These are phyloP conservation scores for Sporisorium reilianum DNA, from an alignment of 1,284 basidiomycete species.

Conservation along the genomic window DNA sequence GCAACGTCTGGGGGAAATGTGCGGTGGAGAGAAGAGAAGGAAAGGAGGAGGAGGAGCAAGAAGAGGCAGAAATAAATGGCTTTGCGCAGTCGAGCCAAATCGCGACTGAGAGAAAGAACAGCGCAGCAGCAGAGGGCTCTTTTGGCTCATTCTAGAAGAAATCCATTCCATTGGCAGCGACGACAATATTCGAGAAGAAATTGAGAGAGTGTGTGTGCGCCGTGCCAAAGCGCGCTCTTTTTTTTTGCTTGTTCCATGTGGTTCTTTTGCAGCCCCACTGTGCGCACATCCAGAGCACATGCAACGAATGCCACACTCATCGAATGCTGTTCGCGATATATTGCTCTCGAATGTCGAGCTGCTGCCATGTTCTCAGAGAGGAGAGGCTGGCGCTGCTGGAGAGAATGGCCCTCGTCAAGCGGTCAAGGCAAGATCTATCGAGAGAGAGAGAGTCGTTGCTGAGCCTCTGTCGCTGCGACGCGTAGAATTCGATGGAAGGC, in stretches of 20 bases:
- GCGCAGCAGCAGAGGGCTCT: background rate
- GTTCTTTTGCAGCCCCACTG: conserved; percentile 26
- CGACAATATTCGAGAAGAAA: conserved; percentile 12
- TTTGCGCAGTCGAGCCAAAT: conserved; percentile 32
- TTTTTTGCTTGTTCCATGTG: conserved; percentile 16
- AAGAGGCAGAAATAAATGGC: conserved; percentile 38
- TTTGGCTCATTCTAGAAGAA: conserved; percentile 21
- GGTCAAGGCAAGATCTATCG: too few species aligned
- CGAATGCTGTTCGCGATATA: too few species aligned
- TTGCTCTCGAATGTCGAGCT: too few species aligned
- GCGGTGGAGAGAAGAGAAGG: conserved; percentile 19
- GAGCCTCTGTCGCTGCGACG: background rate
- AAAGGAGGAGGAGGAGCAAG: background rate
- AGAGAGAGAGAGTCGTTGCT: background rate
- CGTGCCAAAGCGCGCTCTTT: background rate
- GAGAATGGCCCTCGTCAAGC: too few species aligned
- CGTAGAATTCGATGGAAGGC: conserved; percentile 51
- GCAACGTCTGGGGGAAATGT: conserved; percentile 30
- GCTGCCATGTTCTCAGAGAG: too few species aligned
- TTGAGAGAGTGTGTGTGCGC: too few species aligned
- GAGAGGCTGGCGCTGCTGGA: too few species aligned
- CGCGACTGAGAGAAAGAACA: conserved; percentile 2
- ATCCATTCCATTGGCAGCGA: background rate
- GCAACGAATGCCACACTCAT: too few species aligned
- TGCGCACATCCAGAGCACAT: too few species aligned